Evolutionary conservation across 169 alveolate genomes (phyloP), one percentile per base, ranked within the genome.

Genomic region (Neospora caninum): DNA sequence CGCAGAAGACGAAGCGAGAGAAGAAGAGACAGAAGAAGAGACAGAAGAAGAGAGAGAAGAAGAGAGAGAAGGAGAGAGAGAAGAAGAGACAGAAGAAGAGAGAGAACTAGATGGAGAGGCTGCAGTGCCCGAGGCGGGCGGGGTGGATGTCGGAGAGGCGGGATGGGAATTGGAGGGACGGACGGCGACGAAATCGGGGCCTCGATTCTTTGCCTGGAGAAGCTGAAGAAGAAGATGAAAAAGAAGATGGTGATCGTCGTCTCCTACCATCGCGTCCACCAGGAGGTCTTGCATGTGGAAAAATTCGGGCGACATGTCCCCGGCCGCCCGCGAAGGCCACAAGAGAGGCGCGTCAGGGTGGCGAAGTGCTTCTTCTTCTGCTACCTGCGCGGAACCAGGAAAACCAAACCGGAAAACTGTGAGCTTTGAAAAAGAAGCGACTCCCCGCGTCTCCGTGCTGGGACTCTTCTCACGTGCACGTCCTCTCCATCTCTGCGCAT

Each of bases 241-340:
- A 1, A 82, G 67, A 82, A 43, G 53, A 31, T 82, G 53, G 41
- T 41, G 89, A 0, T 41, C n/a, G 89, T 82, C 89, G 67, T 43
- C 69, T 42, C 42, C 53, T 0, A 42, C 64, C 69, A 82, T 0
- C 53, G 89, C 89, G 25, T 82, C 69, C 7, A 82, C 38, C 53
- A 82, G 67, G 41, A 82, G 89, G 38, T 82, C 89, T 31, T 82
- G 89, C 89, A 82, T 41, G 58, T 42, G 89, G 27, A 82, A 82
- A 36, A 82, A 82, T 25, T 82, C 89, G 38, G 53, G 41, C 38
- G 67, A 0, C 89, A 82, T 82, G 31, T 43, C 64, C 6, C 89
- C 39, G 1, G n/a, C 89, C 27, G 31, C 89, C 36, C 89, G 89
- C 38, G 67, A 82, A 18, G 89, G 89, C 53, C 53, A 82, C 53